phyloP scores from a whole-genome alignment of 805 yeast species.

The Schwanniomyces vanrijiae region DNA sequence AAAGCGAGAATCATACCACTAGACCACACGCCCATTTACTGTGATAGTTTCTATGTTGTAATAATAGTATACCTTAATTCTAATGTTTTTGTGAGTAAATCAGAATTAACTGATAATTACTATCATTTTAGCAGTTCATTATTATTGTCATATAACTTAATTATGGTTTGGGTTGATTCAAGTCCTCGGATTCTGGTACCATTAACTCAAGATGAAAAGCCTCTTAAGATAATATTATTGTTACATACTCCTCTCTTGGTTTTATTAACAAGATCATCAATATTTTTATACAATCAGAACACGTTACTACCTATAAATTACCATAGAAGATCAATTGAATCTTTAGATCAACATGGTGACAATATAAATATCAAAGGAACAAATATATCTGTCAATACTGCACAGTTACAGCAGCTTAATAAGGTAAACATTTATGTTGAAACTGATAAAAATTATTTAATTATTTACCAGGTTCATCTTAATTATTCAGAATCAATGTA shows the following conservation, averaged over 20 bases:
- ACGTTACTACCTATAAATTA: slow-evolving; percentile 45
- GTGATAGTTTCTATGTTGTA: too few species aligned
- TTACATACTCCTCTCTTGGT: slow-evolving; percentile 28
- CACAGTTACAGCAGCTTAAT: slow-evolving; percentile 25
- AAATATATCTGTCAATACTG: slow-evolving; percentile 34
- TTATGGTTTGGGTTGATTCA: slow-evolving; percentile 38
- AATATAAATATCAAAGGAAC: slow-evolving; percentile 44
- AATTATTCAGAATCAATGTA: slow-evolving; percentile 31
- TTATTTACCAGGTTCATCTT: slow-evolving; percentile 40
- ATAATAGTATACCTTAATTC: too few species aligned
- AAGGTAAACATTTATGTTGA: slow-evolving; percentile 38
- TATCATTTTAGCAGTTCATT: background rate
- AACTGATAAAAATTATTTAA: slow-evolving; percentile 38
- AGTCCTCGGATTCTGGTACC: slow-evolving; percentile 30
- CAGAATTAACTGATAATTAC: too few species aligned
- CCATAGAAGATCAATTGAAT: slow-evolving; percentile 43
- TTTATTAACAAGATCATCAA: slow-evolving; percentile 27
- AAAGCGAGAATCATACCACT: slow-evolving; percentile 39
- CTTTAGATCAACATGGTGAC: slow-evolving; percentile 47
- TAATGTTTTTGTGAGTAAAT: too few species aligned
- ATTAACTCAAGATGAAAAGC: slow-evolving; percentile 17
- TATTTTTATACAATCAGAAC: slow-evolving; percentile 29
- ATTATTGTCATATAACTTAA: background rate
- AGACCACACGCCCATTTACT: slow-evolving; percentile 40
- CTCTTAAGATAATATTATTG: slow-evolving; percentile 21